phyloP scores from a whole-genome alignment of 1,284 basidiomycete species.

The Peniophora sp. region DNA sequence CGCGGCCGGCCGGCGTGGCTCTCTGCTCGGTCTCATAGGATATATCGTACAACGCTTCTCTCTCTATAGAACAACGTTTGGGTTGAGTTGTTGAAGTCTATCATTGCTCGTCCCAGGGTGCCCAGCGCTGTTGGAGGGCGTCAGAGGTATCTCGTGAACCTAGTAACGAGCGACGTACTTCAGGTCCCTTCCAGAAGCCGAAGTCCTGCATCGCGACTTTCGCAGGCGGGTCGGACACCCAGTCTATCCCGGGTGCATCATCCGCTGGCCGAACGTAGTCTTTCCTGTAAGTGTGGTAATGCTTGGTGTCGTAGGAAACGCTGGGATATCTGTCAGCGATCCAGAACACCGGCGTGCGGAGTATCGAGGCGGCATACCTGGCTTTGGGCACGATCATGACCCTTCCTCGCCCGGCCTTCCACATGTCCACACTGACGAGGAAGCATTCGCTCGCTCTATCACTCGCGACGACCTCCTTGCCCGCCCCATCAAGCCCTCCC shows the following conservation, averaged over 20 bases:
- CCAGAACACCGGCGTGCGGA: background rate
- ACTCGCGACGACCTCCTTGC: slow-evolving; percentile 3
- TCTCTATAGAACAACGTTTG: too few relatives aligned
- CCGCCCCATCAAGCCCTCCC: background rate
- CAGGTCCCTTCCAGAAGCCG: background rate
- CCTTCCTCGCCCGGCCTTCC: slow-evolving; percentile 26
- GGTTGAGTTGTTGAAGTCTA: background rate
- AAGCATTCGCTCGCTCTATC: slow-evolving; percentile 27
- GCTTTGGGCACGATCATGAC: slow-evolving; percentile 22
- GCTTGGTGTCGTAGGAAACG: background rate
- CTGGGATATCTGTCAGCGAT: background rate
- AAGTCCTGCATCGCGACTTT: slow-evolving; percentile 6
- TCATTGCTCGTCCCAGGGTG: slow-evolving; percentile 1
- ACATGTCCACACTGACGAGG: slow-evolving; percentile 30
- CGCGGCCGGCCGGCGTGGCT: too few relatives aligned
- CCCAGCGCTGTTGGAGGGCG: background rate
- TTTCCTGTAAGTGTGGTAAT: background rate
- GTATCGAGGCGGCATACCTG: slow-evolving; percentile 6
- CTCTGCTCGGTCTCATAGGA: too few relatives aligned
- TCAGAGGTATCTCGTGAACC: background rate
- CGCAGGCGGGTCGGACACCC: slow-evolving; percentile 4
- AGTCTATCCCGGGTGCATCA: background rate
- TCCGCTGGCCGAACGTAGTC: background rate
- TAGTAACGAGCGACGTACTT: background rate
- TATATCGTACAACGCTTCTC: too few relatives aligned